Base-by-base conservation (phyloP, 257 asterid genomes). In the Plantago elongata region DNA sequence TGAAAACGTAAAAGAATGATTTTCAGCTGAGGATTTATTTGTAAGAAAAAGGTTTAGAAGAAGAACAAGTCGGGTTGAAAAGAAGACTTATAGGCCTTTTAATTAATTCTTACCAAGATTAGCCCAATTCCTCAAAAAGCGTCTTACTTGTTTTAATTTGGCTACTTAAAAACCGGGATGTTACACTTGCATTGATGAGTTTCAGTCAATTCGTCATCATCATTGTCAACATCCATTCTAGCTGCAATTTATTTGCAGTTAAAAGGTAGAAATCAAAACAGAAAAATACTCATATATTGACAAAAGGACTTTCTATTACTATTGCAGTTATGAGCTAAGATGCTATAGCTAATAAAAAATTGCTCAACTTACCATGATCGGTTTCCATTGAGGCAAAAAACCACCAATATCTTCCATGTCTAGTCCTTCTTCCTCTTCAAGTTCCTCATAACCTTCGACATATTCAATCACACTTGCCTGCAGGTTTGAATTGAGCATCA, bases 401-500 rank as follows among this genome's bases (percentile, higher is more conserved):
- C 27, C 82, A 45, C 72, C 88, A 67, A 87, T 70, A 76, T 89
- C 99, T 72, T 93, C 97, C 50, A 89, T 89, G 64, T 89, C 97
- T 34, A 34, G 8, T 34, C 4, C 40, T 0, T 86, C 96, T 72
- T 84, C 96, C 73, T 86, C 97, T 73, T 89, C 97, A 37, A 93
- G 96, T n/a, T 82, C 94, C 71, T 87, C 99, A 62, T 82, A 82
- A 27, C 95, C 96, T 80, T 93, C 97, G 45, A 93, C 95, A 66
- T 81, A 89, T 74, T 89, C 97, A 47, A 77, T 75, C 72, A 73
- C 84, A 15, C 51, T 61, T 64, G 87, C 96, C 94, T 89, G 75
- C 69, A 76, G 45, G 46, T 52, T 34, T 69, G 61, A 69, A 61
- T 62, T 13, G 34, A 45, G 3, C 40, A 34, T 34, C 40, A 34